Evolutionary conservation across 2,329 filamentous ascomycete species (phyloP), one percentile per base, ranked within the genome.

Genomic region (Monilinia laxa): DNA sequence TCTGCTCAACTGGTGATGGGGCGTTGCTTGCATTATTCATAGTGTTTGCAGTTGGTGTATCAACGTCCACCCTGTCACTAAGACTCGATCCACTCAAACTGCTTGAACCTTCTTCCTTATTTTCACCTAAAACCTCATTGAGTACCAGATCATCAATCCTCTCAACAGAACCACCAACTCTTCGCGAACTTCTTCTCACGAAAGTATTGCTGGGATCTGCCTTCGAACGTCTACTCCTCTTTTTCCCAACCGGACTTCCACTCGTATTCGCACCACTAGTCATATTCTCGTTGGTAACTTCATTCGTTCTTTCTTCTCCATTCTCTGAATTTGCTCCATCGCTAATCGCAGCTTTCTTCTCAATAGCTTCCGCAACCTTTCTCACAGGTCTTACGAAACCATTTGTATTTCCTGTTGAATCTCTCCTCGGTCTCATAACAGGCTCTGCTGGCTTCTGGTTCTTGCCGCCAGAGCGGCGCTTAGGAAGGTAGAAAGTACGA

Each of bases 401-500:
- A 38, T 20, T 51, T 38, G 58, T 62, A 23, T 18, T 20, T 18
- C 58, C 58, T 16, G 25, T 25, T 2, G 45, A 18, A 25, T 51
- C 28, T 52, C 58, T 62, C 9, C 9, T 51, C 10, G 58, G 58
- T 51, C 16, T 62, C 5, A 25, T 25, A 20, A 9, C 14, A 7
- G 14, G 11, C 25, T 51, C 58, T 11, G 45, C 45, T 18, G 47
- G n/a, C 35, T 62, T 51, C 45, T 38, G 28, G 16, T 20, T 18
- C 23, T 62, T 62, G n/a, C n/a, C 47, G n/a, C n/a, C 47, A 38
- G 58, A 45, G 9, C 45, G 31, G 3, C 58, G 58, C n/a, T 25
- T 62, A 2, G 58, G 58, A 9, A 62, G 58, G n/a, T 38, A 40
- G 16, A 23, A 62, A 31, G 58, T 49, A 20, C n/a, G 35, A 14